Conservation (phyloP, 768 basidiomycete species). For the Chiua virens region DNA sequence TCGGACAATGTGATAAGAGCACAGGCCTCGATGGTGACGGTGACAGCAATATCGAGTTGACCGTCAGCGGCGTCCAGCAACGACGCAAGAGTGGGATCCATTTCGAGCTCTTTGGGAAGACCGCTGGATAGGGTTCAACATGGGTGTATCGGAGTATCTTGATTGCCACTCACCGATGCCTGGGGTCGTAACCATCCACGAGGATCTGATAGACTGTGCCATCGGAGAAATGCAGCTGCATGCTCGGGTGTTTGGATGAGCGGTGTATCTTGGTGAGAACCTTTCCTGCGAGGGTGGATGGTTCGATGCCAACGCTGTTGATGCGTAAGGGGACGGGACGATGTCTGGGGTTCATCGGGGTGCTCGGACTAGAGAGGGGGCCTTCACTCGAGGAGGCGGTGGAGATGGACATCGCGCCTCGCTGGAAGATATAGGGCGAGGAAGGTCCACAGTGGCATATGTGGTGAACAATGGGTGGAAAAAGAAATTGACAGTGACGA, state of each 20-base stretch:
- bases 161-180: constrained; percentile 35
- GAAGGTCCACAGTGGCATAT: neutral
- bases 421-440: constrained; percentile 2
- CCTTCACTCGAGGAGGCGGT: constrained; percentile 8
- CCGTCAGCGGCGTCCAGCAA: constrained; percentile 42
- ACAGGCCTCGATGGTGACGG: constrained; percentile 51
- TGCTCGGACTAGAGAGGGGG: constrained; percentile 15
- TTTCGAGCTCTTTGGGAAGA: constrained; percentile 60
- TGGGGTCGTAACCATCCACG: constrained; percentile 64
- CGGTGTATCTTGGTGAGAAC: constrained; percentile 39
- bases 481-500: constrained; percentile 49
- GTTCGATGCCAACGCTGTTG: constrained; percentile 37
- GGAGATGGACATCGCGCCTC: constrained; percentile 14
- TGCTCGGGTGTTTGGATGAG: constrained; percentile 44
- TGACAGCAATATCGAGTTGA: constrained; percentile 28
- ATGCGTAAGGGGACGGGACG: constrained; percentile 38
- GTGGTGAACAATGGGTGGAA: constrained; percentile 11
- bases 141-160: neutral
- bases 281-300: constrained; percentile 44
- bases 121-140: constrained; percentile 31
- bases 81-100: constrained; percentile 40
- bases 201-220: constrained; percentile 46
- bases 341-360: constrained; percentile 28
- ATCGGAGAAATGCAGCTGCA: constrained; percentile 50
- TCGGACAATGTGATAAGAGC: constrained; percentile 55